Percentiles rank a stretch among this genome's conserved stretches.
Conservation (phyloP, 108 stramenopile genomes). For the Nitzschia palea region DNA sequence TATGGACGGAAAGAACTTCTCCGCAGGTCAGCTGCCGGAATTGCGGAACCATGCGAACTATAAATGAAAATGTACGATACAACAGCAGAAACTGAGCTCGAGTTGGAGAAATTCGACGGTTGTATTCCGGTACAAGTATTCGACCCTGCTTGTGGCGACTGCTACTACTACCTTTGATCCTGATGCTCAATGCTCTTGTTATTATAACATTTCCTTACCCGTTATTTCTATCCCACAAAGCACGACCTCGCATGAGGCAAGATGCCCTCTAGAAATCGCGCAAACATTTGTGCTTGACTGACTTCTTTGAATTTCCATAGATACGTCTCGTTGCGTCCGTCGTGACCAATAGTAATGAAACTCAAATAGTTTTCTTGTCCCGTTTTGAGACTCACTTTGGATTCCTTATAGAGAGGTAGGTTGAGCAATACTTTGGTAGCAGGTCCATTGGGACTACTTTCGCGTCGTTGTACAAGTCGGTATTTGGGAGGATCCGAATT, state of each 20-base stretch:
- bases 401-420: constrained; percentile 44
- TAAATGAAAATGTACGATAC: too few relatives aligned
- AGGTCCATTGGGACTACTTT: constrained; percentile 48
- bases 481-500: constrained; percentile 5
- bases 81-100: too few relatives aligned
- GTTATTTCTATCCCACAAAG: background rate
- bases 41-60: too few relatives aligned
- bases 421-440: constrained; percentile 74
- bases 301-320: constrained; percentile 28
- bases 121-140: too few relatives aligned
- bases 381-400: constrained; percentile 15
- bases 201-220: background rate
- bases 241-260: constrained; percentile 13
- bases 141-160: too few relatives aligned
- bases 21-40: too few relatives aligned
- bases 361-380: constrained; percentile 22
- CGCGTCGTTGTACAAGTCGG: constrained; percentile 76
- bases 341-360: constrained; percentile 12
- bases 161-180: too few relatives aligned
- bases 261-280: background rate
- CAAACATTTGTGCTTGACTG: constrained; percentile 4
- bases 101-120: too few relatives aligned
- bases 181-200: too few relatives aligned
- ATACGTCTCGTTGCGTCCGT: constrained; percentile 10
- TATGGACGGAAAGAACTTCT: too few relatives aligned